Percentiles rank a stretch among this genome's conserved stretches.
Evolutionary conservation across 495 filamentous ascomycete genomes (phyloP).

Genomic region (Delitschia confertaspora): DNA sequence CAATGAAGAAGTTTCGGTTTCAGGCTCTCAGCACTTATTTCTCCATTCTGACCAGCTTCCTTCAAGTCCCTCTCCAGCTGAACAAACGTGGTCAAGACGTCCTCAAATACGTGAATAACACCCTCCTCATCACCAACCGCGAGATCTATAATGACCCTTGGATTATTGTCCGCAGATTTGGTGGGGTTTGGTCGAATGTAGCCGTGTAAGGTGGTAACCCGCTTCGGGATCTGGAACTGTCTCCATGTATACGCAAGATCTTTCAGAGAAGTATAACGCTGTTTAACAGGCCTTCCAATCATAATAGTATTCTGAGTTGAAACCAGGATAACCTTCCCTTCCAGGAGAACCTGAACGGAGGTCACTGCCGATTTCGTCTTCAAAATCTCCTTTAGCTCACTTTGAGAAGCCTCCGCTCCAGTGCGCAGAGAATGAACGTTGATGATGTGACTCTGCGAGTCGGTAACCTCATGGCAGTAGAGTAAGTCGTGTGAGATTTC

Average conservation of each 20-base stretch:
- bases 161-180: constrained; percentile 19
- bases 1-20: constrained; percentile 55
- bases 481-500: constrained; percentile 17
- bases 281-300: constrained; percentile 18
- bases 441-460: constrained; percentile 15
- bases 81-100: constrained; percentile 53
- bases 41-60: constrained; percentile 6
- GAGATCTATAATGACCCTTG: constrained; percentile 49
- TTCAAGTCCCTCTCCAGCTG: constrained; percentile 29
- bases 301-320: constrained; percentile 33
- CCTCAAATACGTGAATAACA: constrained; percentile 66
- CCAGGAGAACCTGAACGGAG: constrained; percentile 33
- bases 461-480: constrained; percentile 13
- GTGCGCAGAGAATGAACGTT: constrained; percentile 19
- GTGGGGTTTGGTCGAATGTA: constrained; percentile 23
- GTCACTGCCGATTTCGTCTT: constrained; percentile 19
- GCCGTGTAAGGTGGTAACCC: constrained; percentile 51
- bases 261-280: constrained; percentile 19
- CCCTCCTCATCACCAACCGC: constrained; percentile 67
- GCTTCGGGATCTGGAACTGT: constrained; percentile 44
- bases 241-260: constrained; percentile 44
- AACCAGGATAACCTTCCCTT: constrained; percentile 36
- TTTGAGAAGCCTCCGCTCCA: constrained; percentile 8
- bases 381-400: constrained; percentile 20
- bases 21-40: constrained; percentile 1